These are phyloP conservation scores for Nakaseomyces delphensis DNA, from an alignment of 1,139 yeast species.

Conservation along the genomic window DNA sequence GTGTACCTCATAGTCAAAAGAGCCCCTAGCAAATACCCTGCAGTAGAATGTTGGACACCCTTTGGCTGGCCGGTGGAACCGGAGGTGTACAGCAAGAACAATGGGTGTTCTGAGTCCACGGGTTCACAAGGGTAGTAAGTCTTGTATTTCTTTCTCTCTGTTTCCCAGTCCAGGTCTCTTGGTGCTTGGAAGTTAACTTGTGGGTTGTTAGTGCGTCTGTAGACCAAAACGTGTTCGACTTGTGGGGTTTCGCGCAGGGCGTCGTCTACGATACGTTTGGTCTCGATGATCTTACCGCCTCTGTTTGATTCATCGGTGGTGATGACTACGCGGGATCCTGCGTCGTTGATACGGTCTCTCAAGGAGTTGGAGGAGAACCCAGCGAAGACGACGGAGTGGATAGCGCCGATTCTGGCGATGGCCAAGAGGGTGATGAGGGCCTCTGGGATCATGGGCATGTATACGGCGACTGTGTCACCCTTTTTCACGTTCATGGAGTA, in stretches of 20 bases:
- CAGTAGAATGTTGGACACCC: slow-evolving; percentile 87
- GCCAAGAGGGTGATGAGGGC: slow-evolving; percentile 67
- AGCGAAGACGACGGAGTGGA: slow-evolving; percentile 78
- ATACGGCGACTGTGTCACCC: slow-evolving; percentile 81
- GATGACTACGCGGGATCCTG: slow-evolving; percentile 62
- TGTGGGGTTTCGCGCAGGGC: slow-evolving; percentile 63
- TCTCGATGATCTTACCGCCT: slow-evolving; percentile 77
- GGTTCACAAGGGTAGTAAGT: slow-evolving; percentile 81
- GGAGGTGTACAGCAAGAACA: slow-evolving; percentile 87
- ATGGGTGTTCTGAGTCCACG: slow-evolving; percentile 86
- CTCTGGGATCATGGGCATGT: slow-evolving; percentile 82
- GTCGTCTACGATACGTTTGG: slow-evolving; percentile 75
- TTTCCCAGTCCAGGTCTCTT: slow-evolving; percentile 79
- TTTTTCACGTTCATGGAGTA: slow-evolving; percentile 57
- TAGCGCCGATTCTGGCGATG: slow-evolving; percentile 68
- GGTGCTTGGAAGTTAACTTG: slow-evolving; percentile 53
- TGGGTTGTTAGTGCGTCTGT: slow-evolving; percentile 61
- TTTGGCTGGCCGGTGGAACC: slow-evolving; percentile 97
- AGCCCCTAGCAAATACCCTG: slow-evolving; percentile 71
- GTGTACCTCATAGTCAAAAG: slow-evolving; percentile 60
- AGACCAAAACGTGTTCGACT: slow-evolving; percentile 62
- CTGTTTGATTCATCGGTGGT: slow-evolving; percentile 76
- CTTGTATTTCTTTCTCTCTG: slow-evolving; percentile 59
- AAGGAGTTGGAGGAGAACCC: slow-evolving; percentile 72
- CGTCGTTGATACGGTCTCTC: slow-evolving; percentile 69